A percentile compares a stretch with the other conserved stretches of the same genome.
These are phyloP conservation scores for Beta corolliflora DNA, from an alignment of 179 eudicot species.

Conservation along the genomic window DNA sequence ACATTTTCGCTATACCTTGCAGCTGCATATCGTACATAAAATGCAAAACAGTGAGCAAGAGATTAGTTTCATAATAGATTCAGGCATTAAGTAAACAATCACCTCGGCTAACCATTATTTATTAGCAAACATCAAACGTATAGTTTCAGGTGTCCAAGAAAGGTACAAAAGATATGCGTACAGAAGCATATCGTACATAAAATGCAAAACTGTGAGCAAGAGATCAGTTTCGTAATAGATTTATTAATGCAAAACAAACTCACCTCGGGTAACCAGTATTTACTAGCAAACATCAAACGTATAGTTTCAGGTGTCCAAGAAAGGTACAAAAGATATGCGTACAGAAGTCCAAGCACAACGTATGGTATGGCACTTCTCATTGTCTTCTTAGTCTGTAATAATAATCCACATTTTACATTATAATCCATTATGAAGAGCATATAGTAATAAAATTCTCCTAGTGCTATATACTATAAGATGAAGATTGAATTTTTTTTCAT, in stretches of 20 bases:
- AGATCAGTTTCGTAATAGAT: not conserved
- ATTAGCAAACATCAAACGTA: constrained; percentile 74
- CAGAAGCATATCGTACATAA: constrained; percentile 11
- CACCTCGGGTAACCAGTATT: constrained; percentile 96
- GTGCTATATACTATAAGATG: not conserved
- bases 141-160: constrained; percentile 94
- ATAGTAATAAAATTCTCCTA: not conserved
- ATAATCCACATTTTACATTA: not conserved
- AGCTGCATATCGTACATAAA: constrained; percentile 43
- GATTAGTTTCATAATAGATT: not conserved
- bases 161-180: constrained; percentile 39
- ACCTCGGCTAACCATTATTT: constrained; percentile 97
- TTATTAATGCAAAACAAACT: constrained; percentile 14
- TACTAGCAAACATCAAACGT: constrained; percentile 73
- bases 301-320: constrained; percentile 96
- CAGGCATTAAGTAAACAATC: constrained; percentile 10
- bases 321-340: constrained; percentile 71
- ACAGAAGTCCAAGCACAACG: constrained; percentile 67
- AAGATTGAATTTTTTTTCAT: no score
- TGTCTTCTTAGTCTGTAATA: constrained; percentile 75
- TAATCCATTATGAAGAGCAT: not conserved
- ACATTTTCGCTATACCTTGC: constrained; percentile 85
- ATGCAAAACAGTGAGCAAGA: not conserved
- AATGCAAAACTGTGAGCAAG: not conserved
- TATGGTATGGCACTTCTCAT: constrained; percentile 74